phyloP scores from a whole-genome alignment of 176 grass and related monocot genomes.

The Aechmea fasciata region DNA sequence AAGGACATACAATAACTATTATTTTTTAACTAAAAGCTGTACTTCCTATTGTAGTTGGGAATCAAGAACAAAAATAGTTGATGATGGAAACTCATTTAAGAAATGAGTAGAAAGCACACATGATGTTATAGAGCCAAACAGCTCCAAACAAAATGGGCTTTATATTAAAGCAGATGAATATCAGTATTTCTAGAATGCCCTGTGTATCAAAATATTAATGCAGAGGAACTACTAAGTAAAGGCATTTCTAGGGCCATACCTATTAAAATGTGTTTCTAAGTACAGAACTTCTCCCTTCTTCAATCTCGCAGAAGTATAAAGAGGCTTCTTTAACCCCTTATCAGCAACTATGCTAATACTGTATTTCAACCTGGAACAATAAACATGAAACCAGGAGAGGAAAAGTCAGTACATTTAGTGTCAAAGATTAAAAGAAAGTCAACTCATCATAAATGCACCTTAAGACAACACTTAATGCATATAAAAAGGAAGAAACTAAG shows the following conservation, averaged over 20 bases:
- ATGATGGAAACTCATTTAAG: too few relatives aligned
- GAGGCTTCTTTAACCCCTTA: constrained; percentile 81
- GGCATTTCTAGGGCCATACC: constrained; percentile 30
- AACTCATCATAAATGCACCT: not conserved
- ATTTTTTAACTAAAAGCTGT: too few relatives aligned
- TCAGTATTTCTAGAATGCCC: not conserved
- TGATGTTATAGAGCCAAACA: not conserved
- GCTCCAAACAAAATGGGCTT: not conserved
- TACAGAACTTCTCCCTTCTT: constrained; percentile 97
- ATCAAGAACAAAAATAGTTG: too few relatives aligned
- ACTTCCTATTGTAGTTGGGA: too few relatives aligned
- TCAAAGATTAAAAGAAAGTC: not conserved
- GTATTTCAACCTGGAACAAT: constrained; percentile 78
- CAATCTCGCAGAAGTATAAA: constrained; percentile 81
- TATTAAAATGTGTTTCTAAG: constrained; percentile 82
- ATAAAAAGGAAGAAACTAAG: too few relatives aligned
- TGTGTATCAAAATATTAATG: not conserved
- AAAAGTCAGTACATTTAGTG: not conserved
- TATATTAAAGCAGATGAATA: not conserved
- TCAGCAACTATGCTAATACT: constrained; percentile 93
- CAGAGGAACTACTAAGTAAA: not conserved
- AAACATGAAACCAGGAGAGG: constrained; percentile 6
- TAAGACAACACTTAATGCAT: too few relatives aligned
- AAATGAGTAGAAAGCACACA: not conserved
- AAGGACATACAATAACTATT: too few relatives aligned